Conservation (phyloP, 768 basidiomycete genomes). For the Rhizopogon rudus region DNA sequence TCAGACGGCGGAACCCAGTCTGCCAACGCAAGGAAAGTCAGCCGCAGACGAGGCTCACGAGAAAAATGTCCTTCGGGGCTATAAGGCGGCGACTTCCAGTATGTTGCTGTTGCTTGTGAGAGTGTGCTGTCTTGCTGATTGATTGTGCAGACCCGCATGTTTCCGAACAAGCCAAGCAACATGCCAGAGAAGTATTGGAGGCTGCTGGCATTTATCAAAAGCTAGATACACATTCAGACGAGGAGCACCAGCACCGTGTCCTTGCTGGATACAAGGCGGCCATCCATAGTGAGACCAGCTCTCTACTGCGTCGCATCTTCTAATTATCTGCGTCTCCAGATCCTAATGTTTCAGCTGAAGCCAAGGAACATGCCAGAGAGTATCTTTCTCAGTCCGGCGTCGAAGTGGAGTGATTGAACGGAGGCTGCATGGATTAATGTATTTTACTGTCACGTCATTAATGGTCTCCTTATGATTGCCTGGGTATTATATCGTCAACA, state of each 20-base stretch:
- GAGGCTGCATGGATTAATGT: background rate
- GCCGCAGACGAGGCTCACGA: conserved; percentile 4
- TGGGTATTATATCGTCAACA: background rate
- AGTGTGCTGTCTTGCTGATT: background rate
- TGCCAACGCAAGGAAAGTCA: background rate
- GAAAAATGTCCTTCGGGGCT: conserved; percentile 35
- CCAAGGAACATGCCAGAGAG: conserved; percentile 44
- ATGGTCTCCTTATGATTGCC: conserved; percentile 1
- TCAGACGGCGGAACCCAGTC: conserved; percentile 8
- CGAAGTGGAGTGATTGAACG: conserved; percentile 2
- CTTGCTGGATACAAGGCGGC: conserved; percentile 56
- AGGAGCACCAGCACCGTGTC: conserved; percentile 42
- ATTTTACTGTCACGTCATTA: background rate
- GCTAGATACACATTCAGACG: conserved; percentile 23
- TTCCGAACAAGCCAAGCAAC: conserved; percentile 45
- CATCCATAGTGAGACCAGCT: conserved; percentile 32
- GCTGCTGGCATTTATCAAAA: conserved; percentile 36
- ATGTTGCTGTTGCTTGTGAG: conserved; percentile 3
- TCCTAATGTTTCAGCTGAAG: conserved; percentile 40
- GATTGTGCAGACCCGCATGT: conserved; percentile 34
- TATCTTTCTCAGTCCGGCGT: conserved; percentile 30
- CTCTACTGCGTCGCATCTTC: background rate
- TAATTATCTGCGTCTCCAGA: conserved; percentile 25
- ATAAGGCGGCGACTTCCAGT: conserved; percentile 47
- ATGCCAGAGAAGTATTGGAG: conserved; percentile 49